Evolutionary conservation across 495 filamentous ascomycete genomes (phyloP).

Genomic region (Staphylotrichum tortipilum): DNA sequence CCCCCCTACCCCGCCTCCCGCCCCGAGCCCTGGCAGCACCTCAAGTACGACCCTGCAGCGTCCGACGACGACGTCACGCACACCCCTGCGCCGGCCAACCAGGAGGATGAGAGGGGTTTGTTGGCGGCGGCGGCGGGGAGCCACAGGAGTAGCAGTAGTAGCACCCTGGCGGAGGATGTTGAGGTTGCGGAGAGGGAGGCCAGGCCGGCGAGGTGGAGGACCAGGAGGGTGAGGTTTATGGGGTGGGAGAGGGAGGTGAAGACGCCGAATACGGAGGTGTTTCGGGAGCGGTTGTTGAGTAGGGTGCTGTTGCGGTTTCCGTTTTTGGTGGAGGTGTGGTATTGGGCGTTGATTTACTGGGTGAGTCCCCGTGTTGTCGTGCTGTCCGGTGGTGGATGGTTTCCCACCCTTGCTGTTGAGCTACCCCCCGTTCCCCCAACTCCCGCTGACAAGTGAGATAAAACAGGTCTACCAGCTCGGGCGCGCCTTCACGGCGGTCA

Average conservation of each 20-base stretch:
- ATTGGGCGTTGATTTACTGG: constrained; percentile 65
- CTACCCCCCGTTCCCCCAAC: not conserved
- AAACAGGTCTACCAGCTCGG: constrained; percentile 29
- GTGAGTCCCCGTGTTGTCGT: constrained; percentile 44
- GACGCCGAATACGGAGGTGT: constrained; percentile 23
- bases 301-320: constrained; percentile 58
- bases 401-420: not conserved
- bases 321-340: constrained; percentile 73
- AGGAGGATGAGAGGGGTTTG: not conserved
- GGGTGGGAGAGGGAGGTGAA: constrained; percentile 18
- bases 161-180: constrained; percentile 13
- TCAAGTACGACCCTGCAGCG: constrained; percentile 20
- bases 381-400: not conserved
- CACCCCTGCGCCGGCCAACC: constrained; percentile 3
- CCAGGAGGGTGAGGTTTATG: constrained; percentile 17
- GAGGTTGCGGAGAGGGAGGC: too few species aligned
- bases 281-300: constrained; percentile 24
- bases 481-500: constrained; percentile 45
- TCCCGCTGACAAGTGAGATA: too few species aligned
- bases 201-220: constrained; percentile 2
- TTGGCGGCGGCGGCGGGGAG: constrained; percentile 2
- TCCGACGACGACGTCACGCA: constrained; percentile 7
- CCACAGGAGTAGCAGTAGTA: constrained; percentile 16
- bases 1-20: constrained; percentile 3
- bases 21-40: constrained; percentile 15